Base-by-base conservation (phyloP, 176 grass and related monocot species). In the Zoysia japonica region DNA sequence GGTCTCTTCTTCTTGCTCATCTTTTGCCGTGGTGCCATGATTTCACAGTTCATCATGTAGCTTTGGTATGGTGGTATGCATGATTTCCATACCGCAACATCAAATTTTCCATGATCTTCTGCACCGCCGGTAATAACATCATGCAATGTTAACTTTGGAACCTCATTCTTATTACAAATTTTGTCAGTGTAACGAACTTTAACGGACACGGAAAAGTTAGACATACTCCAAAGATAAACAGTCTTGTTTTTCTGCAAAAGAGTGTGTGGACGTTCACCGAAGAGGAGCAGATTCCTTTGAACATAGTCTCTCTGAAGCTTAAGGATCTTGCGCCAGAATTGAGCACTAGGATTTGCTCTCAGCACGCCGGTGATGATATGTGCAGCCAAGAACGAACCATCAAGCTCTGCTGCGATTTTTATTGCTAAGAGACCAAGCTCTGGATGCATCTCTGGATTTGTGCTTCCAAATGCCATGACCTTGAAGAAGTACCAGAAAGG, bases 401-500 rank as follows among this genome's bases (percentile, higher is more conserved):
- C 37, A 5, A 88, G 43, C 74, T 51, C 61, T 51, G 17, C 70
- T 61, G 68, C 75, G 28, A 84, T 50, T 61, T 68, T 68, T 51
- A 60, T 77, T 4, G 50, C 81, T 52, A 84, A 61, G 5, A 68
- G 50, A 53, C 61, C 72, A 36, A 85, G 20, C 68, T 62, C 38
- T 0, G 37, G 38, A 6, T 71, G 40, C 0, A 75, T 68, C 0
- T 63, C 8, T 1, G 61, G 49, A 9, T 68, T 47, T 49, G 61
- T 47, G 12, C 53, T 75, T 11, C 86, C 45, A 9, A 88, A 20
- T 1, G 80, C 61, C 49, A 79, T 62, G 42, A 74, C 76, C 69
- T 75, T 75, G 36, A 88, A 88, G 14, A 85, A 80, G 5, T 76
- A 63, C 66, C 65, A 44, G 48, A 78, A 83, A 43, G 80, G 74